phyloP scores from a whole-genome alignment of 257 asterid species.

The Solanum piurae region DNA sequence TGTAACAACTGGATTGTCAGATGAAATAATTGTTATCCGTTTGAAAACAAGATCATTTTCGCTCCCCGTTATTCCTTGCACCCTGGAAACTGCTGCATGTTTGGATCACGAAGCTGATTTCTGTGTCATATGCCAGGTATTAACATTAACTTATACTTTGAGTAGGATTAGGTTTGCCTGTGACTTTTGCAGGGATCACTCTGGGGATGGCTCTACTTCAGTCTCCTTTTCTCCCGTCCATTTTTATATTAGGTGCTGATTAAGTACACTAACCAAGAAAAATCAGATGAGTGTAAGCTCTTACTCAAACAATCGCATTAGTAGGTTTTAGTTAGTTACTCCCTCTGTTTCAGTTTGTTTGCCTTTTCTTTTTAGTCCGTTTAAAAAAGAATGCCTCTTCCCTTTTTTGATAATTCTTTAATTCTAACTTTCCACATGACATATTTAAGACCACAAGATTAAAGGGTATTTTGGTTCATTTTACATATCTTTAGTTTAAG shows the following conservation, averaged over 20 bases:
- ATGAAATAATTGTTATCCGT: constrained; percentile 29
- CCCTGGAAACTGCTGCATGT: constrained; percentile 19
- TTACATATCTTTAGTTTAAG: neutral
- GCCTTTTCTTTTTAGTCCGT: neutral
- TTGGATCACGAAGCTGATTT: constrained; percentile 39
- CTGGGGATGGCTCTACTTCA: neutral
- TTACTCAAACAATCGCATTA: neutral
- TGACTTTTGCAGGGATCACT: neutral
- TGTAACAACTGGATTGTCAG: constrained; percentile 69
- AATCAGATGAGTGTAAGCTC: neutral
- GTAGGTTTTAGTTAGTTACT: neutral
- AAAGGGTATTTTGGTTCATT: neutral
- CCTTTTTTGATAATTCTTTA: neutral
- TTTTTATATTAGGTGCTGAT: neutral
- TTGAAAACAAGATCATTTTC: constrained; percentile 48
- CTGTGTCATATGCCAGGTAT: constrained; percentile 84
- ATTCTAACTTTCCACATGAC: neutral
- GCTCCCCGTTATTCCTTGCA: constrained; percentile 9
- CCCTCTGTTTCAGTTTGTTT: neutral
- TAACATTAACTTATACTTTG: neutral
- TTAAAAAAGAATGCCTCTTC: neutral
- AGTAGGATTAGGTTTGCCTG: neutral
- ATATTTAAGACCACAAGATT: neutral
- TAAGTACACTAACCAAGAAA: neutral
- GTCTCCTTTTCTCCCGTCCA: neutral